Conservation (phyloP, 2,329 filamentous ascomycete genomes). For the Proliferodiscus dingleyae region DNA sequence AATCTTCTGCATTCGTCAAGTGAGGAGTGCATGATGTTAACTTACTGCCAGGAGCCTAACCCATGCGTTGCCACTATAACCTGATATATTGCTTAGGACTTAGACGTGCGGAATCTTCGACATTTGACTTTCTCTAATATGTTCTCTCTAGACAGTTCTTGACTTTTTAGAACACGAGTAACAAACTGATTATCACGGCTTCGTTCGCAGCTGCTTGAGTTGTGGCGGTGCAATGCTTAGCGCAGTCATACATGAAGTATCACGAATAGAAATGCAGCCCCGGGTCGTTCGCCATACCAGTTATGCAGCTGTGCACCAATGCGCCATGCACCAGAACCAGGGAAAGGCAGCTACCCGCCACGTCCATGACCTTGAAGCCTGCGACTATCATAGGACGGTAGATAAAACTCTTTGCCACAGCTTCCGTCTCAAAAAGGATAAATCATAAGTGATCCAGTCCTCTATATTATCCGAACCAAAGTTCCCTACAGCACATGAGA, state of each 20-base stretch:
- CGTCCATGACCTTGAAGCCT: not conserved
- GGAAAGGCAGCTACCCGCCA: constrained; percentile 11
- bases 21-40: too few relatives aligned
- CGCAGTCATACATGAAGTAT: constrained; percentile 9
- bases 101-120: too few relatives aligned
- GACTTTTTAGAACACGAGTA: too few relatives aligned
- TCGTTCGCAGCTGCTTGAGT: too few relatives aligned
- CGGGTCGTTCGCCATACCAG: not conserved
- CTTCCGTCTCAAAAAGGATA: constrained; percentile 4
- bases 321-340: constrained; percentile 13
- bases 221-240: constrained; percentile 17
- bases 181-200: too few relatives aligned
- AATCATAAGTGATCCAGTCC: not conserved
- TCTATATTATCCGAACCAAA: not conserved
- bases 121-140: too few relatives aligned
- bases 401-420: constrained; percentile 13
- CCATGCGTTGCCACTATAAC: too few relatives aligned
- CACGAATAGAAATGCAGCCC: constrained; percentile 2
- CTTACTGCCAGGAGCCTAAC: too few relatives aligned
- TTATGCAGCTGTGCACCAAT: too few relatives aligned
- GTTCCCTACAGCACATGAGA: constrained; percentile 8
- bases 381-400: constrained; percentile 4
- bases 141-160: too few relatives aligned
- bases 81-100: too few relatives aligned
- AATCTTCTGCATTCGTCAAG: too few relatives aligned